These are phyloP conservation scores for Fusarium protoensiforme DNA, from an alignment of 2,329 filamentous ascomycete species.

Conservation along the genomic window DNA sequence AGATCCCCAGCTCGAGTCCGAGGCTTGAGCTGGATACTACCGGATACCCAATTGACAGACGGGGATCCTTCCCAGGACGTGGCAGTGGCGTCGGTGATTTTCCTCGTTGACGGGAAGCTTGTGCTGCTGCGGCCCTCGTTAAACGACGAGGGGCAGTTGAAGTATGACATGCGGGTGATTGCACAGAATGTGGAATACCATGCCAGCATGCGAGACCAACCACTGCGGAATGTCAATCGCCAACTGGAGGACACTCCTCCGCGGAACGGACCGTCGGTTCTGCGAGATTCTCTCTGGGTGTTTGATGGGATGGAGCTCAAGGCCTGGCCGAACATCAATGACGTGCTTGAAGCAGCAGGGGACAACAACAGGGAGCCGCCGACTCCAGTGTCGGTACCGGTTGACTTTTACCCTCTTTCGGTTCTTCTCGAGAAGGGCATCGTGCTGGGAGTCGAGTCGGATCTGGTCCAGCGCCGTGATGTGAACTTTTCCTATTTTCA, in stretches of 20 bases:
- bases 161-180: slow-evolving; percentile 98
- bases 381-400: slow-evolving; percentile 77
- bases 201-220: slow-evolving; percentile 89
- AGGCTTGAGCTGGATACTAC: slow-evolving; percentile 94
- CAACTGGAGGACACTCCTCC: slow-evolving; percentile 37
- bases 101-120: slow-evolving; percentile 97
- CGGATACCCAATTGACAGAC: slow-evolving; percentile 87
- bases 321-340: slow-evolving; percentile 89
- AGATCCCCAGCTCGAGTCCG: slow-evolving; percentile 91
- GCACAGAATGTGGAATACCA: slow-evolving; percentile 98
- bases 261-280: slow-evolving; percentile 54
- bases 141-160: slow-evolving; percentile 84
- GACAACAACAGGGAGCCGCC: slow-evolving; percentile 77
- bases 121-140: slow-evolving; percentile 90
- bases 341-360: slow-evolving; percentile 77
- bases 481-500: slow-evolving; percentile 91
- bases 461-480: slow-evolving; percentile 92
- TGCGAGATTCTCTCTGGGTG: slow-evolving; percentile 92
- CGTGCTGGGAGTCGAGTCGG: slow-evolving; percentile 88
- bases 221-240: slow-evolving; percentile 51
- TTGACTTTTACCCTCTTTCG: slow-evolving; percentile 97
- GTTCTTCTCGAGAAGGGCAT: slow-evolving; percentile 90
- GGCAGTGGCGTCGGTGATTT: slow-evolving; percentile 89
- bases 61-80: slow-evolving; percentile 97
- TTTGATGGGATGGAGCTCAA: slow-evolving; percentile 90